Evolutionary conservation across 352 stramenopile species (phyloP).

Genomic region (Thalassiosira livingstoniorum): DNA sequence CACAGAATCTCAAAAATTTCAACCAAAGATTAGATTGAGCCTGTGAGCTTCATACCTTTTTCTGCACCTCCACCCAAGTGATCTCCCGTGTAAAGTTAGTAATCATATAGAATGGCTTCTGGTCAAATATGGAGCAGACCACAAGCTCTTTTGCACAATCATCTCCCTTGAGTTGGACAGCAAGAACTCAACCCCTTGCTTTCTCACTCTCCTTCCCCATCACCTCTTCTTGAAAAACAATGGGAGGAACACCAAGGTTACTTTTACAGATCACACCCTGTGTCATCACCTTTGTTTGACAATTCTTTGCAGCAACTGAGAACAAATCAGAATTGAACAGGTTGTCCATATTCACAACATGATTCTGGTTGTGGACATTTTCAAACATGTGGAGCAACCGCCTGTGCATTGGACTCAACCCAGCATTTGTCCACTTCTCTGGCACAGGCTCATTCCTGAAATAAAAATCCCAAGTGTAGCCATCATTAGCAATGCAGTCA

Average conservation of each 20-base stretch:
- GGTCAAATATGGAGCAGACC: constrained; percentile 33
- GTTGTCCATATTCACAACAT: constrained; percentile 4
- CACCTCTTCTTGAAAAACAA: background rate
- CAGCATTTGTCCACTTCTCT: constrained; percentile 15
- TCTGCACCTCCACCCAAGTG: constrained; percentile 2
- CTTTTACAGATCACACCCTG: background rate
- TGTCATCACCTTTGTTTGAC: background rate
- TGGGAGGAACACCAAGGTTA: background rate
- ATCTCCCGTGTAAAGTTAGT: background rate
- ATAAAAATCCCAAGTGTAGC: constrained; percentile 44
- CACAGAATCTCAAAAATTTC: constrained; percentile 28
- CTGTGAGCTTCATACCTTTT: constrained; percentile 2
- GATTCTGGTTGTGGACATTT: background rate
- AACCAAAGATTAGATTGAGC: background rate
- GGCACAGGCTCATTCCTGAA: constrained; percentile 37
- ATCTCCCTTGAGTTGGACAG: constrained; percentile 24
- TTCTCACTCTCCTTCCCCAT: background rate
- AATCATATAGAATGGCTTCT: constrained; percentile 44
- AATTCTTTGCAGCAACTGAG: background rate
- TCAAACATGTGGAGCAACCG: constrained; percentile 26
- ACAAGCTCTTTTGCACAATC: constrained; percentile 1
- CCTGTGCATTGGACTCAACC: constrained; percentile 18
- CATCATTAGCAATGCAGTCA: constrained; percentile 45
- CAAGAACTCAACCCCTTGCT: constrained; percentile 26
- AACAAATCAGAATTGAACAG: constrained; percentile 15